A percentile compares a stretch with the other conserved stretches of the same genome.
Evolutionary conservation across 2,329 filamentous ascomycete genomes (phyloP).

Genomic region (Microdochium bolleyi): DNA sequence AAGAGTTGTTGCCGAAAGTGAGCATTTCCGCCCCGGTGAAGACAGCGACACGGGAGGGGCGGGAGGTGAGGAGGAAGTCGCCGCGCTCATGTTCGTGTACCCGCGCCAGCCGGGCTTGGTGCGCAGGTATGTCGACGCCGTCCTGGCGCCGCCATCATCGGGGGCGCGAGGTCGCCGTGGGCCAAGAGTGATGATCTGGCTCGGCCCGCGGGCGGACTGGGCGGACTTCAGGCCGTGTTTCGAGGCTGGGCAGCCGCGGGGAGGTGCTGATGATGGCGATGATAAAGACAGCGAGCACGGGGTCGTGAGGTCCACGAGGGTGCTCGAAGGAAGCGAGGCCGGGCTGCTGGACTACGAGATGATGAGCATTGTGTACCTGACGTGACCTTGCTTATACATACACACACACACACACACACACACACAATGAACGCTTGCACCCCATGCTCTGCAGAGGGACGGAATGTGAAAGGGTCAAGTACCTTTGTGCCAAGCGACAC

Average conservation of each 20-base stretch:
- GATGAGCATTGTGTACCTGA: background rate
- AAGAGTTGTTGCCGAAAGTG: no score
- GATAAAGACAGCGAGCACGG: background rate
- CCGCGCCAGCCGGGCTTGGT: background rate
- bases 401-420: background rate
- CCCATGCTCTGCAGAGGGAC: no score
- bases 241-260: no score
- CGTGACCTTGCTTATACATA: background rate
- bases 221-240: background rate
- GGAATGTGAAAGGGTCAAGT: no score
- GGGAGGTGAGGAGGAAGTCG: background rate
- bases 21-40: background rate
- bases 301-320: background rate
- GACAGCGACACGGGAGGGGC: background rate
- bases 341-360: background rate
- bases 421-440: no score
- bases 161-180: no score
- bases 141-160: background rate
- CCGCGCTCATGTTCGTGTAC: background rate
- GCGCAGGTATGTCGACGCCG: background rate
- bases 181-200: background rate
- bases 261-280: no score
- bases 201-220: background rate
- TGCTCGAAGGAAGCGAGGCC: background rate
- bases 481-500: no score